phyloP scores from a whole-genome alignment of 2,329 filamentous ascomycete genomes.

The Hymenoscyphus infarciens region DNA sequence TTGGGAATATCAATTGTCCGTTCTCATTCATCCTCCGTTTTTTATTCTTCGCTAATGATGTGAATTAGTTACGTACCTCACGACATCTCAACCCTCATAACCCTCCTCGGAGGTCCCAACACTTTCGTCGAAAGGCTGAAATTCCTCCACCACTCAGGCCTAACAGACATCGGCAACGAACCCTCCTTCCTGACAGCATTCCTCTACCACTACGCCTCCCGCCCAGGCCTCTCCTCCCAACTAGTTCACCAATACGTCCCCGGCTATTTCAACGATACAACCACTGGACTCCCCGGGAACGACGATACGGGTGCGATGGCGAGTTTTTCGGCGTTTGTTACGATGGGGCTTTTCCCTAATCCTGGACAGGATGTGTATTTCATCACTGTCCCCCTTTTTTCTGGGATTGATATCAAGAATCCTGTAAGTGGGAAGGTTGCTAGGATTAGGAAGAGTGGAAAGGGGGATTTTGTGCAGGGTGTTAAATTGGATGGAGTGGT shows the following conservation, averaged over 20 bases:
- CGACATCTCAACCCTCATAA: constrained; percentile 48
- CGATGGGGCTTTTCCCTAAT: constrained; percentile 57
- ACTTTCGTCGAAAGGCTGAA: constrained; percentile 58
- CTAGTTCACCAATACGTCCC: constrained; percentile 65
- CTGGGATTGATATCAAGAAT: constrained; percentile 54
- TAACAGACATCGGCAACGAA: constrained; percentile 63
- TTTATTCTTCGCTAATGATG: background rate
- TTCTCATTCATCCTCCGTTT: background rate
- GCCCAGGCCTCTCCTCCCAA: constrained; percentile 44
- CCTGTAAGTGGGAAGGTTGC: constrained; percentile 57
- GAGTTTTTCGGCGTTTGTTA: constrained; percentile 31
- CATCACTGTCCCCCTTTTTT: constrained; percentile 65
- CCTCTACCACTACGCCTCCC: constrained; percentile 67
- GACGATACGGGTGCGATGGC: constrained; percentile 66
- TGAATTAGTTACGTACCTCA: constrained; percentile 41
- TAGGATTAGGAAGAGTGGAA: constrained; percentile 54
- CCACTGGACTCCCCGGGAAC: constrained; percentile 63
- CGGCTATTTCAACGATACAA: constrained; percentile 55
- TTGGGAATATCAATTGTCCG: constrained; percentile 60
- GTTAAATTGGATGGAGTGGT: constrained; percentile 57
- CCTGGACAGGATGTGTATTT: constrained; percentile 68
- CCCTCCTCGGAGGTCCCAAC: constrained; percentile 55
- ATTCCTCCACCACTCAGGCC: constrained; percentile 55
- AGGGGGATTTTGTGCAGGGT: constrained; percentile 60
- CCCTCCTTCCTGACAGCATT: constrained; percentile 62